Evolutionary conservation across 176 grass and related monocot species (phyloP).

Genomic region (Hyparrhenia diplandra): DNA sequence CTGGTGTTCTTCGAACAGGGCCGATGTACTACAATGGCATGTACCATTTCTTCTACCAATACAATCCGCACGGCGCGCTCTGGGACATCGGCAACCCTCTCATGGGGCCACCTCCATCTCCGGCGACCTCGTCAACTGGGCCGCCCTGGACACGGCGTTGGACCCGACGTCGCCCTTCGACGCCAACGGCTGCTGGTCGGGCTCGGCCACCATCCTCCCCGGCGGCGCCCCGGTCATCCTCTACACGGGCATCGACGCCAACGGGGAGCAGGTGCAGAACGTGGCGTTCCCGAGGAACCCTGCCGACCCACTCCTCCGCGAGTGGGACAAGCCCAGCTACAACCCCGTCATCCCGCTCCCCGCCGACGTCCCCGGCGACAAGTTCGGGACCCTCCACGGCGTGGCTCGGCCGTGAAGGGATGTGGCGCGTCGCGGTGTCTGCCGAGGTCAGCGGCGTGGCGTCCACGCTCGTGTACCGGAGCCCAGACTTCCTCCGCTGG

Average conservation of each 20-base stretch:
- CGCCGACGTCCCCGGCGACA: slow-evolving; percentile 22
- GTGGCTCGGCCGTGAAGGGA: too few relatives aligned
- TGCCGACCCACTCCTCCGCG: slow-evolving; percentile 43
- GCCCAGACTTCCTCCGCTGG: too few relatives aligned
- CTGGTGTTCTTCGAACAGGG: too few relatives aligned
- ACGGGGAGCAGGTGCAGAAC: slow-evolving; percentile 54
- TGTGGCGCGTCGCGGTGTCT: too few relatives aligned
- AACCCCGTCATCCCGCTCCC: slow-evolving; percentile 60
- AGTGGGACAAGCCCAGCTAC: slow-evolving; percentile 63
- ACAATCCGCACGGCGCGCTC: slow-evolving; percentile 51
- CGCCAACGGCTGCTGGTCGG: slow-evolving; percentile 67
- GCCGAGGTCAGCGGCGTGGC: too few relatives aligned
- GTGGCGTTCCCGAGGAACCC: slow-evolving; percentile 53
- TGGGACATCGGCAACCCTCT: slow-evolving; percentile 68
- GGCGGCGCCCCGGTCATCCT: slow-evolving; percentile 48
- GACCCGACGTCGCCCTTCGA: slow-evolving; percentile 53
- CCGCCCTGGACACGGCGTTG: slow-evolving; percentile 25
- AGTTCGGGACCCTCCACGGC: too few relatives aligned
- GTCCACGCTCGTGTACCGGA: too few relatives aligned
- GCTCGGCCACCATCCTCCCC: slow-evolving; percentile 60
- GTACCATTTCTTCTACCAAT: slow-evolving; percentile 89
- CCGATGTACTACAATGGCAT: slow-evolving; percentile 73
- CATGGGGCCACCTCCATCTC: slow-evolving; percentile 85
- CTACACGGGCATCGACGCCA: slow-evolving; percentile 60
- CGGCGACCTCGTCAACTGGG: slow-evolving; percentile 74